Evolutionary conservation across 805 yeast genomes (phyloP), one percentile per base, ranked within the genome.

Genomic region (Tetrapisispora fleetii): DNA sequence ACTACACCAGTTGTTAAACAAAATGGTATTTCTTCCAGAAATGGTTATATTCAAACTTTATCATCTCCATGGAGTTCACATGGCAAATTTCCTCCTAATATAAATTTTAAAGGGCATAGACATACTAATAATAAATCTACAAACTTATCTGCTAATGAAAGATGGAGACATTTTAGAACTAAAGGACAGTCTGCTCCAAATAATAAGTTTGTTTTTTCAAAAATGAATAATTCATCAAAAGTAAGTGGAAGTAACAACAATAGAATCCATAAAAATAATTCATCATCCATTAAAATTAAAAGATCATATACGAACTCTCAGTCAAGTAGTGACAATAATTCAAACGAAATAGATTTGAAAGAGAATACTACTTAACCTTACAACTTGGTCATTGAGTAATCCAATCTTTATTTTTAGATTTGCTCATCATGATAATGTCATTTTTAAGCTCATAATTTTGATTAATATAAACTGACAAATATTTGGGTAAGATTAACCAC

Each of bases 71-170:
- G 48, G 45, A 36, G 27, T 5, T 8, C 16, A n/a, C 58, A 52
- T 35, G 28, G 50, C n/a, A 53, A 55, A 16, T 53, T 50, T 37
- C 48, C 48, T 22, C 44, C 52, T 2, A 50, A 48, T 22, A 50
- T 45, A 3, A 47, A 54, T 14, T 45, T 50, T 3, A 54, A 52
- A 43, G 49, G 40, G 22, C 48, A 51, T 16, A 18, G 22, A 7
- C 43, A 30, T 42, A 53, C 54, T 9, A 47, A 47, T 18, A 51
- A 48, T 10, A 47, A 53, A 6, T 30, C 44, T 11, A 17, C 14
- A 4, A 16, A 30, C 7, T 28, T 41, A 5, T 2, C 50, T 27
- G 32, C 52, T 24, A 21, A 48, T 19, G 48, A 46, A 28, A 24
- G 43, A n/a, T 46, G 44, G 44, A 40, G 43, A 28, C 38, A 40